These are phyloP conservation scores for Sphagnum fallax DNA, from an alignment of 228 moss, liverwort and hornwort genomes.

Conservation along the genomic window DNA sequence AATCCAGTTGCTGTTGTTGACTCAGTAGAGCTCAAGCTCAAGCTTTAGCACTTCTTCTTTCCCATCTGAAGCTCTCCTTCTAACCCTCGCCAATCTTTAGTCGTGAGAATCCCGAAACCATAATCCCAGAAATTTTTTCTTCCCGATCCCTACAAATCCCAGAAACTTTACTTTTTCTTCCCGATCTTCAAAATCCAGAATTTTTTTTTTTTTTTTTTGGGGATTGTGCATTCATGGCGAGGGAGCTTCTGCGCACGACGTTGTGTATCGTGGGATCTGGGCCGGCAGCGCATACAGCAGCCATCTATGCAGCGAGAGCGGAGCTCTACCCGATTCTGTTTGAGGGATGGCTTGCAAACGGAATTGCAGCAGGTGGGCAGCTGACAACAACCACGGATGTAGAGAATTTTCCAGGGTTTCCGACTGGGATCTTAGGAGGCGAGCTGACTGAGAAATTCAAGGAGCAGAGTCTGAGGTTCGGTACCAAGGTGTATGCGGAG, in stretches of 20 bases:
- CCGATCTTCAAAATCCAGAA: no score
- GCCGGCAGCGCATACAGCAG: conserved; percentile 51
- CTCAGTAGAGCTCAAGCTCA: no score
- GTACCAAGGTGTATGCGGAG: conserved; percentile 37
- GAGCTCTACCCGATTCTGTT: conserved; percentile 39
- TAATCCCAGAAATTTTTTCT: no score
- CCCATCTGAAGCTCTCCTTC: no score
- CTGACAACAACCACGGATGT: conserved; percentile 49
- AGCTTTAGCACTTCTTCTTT: no score
- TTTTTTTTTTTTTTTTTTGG: no score
- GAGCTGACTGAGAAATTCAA: conserved; percentile 39
- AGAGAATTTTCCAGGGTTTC: conserved; percentile 55
- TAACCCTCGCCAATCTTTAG: no score
- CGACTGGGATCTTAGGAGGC: conserved; percentile 29
- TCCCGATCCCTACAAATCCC: no score
- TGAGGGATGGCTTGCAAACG: conserved; percentile 50
- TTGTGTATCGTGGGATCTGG: conserved; percentile 49
- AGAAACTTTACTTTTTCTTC: no score
- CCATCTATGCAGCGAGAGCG: conserved; percentile 38
- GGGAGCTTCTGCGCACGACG: conserved; percentile 8
- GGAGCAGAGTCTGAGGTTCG: conserved; percentile 35
- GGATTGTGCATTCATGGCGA: no score
- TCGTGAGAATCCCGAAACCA: no score
- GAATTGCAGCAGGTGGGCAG: conserved; percentile 44
- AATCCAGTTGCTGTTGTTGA: no score